Base-by-base conservation (phyloP, 805 yeast genomes). In the Priceomyces castillae region DNA sequence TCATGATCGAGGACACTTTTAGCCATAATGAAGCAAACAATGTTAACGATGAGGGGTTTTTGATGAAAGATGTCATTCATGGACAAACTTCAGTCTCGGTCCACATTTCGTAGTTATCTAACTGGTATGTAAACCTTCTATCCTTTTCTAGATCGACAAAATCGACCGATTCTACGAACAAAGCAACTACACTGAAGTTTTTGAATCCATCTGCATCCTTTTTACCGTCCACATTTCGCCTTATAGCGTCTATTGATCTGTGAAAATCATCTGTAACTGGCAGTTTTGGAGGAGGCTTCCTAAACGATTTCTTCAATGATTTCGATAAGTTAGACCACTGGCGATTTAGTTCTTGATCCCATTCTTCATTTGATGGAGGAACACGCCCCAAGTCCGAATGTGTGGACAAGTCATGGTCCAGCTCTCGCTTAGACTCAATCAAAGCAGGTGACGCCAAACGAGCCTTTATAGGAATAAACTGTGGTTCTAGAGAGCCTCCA, bases 171-270 rank as follows among this genome's bases (percentile, higher is more conserved):
- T 86, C 84, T 31, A 83, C 75, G 55, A 86, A 80, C 67, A 88
- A 61, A 31, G 84, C 81, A 22, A 86, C 78, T 18, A 86, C 78
- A 1, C 81, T 80, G 58, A 84, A 87, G 59, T 86, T 81, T 56
- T 80, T 82, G 43, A 75, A 64, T 0, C 84, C 81, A 20, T 78
- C 79, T 23, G 78, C 81, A 40, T 79, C 82, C 55, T 78, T 76
- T 35, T 78, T 74, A 6, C 95, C 95, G 62, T 88, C 95, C 14
- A 88, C 95, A 10, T 95, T 92, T 52, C 95, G 74, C 38, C 77
- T 72, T 37, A 88, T 82, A 41, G 86, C 78, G 61, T 88, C 95
- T 35, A 88, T 63, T 43, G 71, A 59, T 51, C 78, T 78, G 30
- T 71, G 69, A 44, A 78, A 78, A 34, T 79, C 82, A 6, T 69